These are phyloP conservation scores for Arachis hypogaea DNA, from an alignment of 306 rosid species.

Conservation along the genomic window DNA sequence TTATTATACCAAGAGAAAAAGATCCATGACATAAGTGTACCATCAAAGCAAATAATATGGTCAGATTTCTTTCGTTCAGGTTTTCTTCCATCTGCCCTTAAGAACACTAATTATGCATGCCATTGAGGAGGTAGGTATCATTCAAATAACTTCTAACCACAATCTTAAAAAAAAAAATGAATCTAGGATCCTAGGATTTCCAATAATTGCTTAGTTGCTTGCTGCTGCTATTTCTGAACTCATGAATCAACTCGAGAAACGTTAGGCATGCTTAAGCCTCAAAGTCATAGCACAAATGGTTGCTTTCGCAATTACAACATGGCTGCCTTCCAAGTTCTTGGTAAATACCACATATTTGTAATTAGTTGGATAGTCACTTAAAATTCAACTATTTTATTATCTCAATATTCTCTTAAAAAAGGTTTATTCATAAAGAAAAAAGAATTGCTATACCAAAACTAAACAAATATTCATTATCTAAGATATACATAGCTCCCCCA, in stretches of 20 bases:
- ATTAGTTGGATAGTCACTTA: neutral
- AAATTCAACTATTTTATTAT: neutral
- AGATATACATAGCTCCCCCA: neutral
- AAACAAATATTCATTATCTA: neutral
- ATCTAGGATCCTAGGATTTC: neutral
- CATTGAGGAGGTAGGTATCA: neutral
- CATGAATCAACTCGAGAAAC: neutral
- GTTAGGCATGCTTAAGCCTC: neutral
- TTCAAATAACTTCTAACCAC: neutral
- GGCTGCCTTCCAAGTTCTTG: neutral
- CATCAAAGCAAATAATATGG: neutral
- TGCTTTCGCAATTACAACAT: neutral
- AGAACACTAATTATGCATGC: neutral
- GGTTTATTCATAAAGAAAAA: neutral
- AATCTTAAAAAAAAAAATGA: neutral
- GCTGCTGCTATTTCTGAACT: neutral
- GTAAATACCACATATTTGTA: neutral
- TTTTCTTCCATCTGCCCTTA: neutral
- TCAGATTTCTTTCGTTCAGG: neutral
- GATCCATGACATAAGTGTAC: neutral
- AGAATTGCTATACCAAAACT: neutral
- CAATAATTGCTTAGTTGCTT: neutral
- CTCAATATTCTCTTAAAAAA: neutral
- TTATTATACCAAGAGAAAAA: neutral
- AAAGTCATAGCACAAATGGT: neutral